These are phyloP conservation scores for Ogataea siamensis DNA, from an alignment of 805 yeast genomes.

Conservation along the genomic window DNA sequence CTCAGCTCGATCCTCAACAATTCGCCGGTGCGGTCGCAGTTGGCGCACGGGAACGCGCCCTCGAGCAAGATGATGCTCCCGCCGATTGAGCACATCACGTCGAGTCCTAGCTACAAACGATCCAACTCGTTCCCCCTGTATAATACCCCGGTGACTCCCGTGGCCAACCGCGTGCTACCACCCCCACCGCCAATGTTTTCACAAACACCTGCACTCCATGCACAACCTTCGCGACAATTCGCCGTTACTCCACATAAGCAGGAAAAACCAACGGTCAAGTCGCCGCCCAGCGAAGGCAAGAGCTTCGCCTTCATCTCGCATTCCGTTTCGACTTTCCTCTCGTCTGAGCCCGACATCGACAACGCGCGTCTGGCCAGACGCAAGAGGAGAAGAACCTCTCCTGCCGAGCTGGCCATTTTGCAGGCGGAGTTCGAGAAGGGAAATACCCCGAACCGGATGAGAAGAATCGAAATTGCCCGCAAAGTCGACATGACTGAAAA, in stretches of 20 bases:
- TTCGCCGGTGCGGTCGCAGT: conserved; percentile 11
- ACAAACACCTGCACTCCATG: conserved; percentile 22
- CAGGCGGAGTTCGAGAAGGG: conserved; percentile 77
- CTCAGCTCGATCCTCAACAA: conserved; percentile 23
- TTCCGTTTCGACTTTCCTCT: conserved; percentile 84
- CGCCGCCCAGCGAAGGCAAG: conserved; percentile 32
- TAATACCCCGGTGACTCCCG: conserved; percentile 22
- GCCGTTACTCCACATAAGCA: conserved; percentile 9
- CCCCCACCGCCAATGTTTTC: conserved; percentile 25
- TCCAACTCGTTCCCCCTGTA: conserved; percentile 23
- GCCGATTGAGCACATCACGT: conserved; percentile 26
- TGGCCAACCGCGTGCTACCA: conserved; percentile 18
- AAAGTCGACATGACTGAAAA: conserved; percentile 92
- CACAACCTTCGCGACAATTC: conserved; percentile 15
- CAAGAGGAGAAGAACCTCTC: conserved; percentile 92
- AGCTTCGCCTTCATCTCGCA: conserved; percentile 88
- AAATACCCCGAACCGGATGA: conserved; percentile 74
- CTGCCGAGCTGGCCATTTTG: conserved; percentile 76
- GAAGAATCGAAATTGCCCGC: conserved; percentile 75
- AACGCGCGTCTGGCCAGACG: conserved; percentile 92
- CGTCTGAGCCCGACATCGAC: conserved; percentile 79
- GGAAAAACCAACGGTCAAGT: conserved; percentile 11
- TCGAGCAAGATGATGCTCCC: conserved; percentile 23
- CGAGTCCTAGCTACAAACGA: conserved; percentile 26
- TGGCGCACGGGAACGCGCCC: conserved; percentile 14